Base-by-base conservation (phyloP, 1,139 yeast species). In the Pichia sp. region DNA sequence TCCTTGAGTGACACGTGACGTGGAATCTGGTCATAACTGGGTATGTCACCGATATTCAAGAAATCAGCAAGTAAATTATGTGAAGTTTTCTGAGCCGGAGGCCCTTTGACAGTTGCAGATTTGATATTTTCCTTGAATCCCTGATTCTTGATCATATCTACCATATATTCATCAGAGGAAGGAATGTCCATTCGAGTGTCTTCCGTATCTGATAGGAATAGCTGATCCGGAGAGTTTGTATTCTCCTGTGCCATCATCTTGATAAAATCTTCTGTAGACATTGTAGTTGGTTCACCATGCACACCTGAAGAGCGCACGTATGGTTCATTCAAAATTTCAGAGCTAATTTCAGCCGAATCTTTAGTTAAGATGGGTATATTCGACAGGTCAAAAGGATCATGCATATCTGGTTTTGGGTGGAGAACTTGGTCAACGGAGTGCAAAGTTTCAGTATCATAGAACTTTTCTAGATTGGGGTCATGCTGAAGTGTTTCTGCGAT, bases 391-490 rank as follows among this genome's bases (percentile, higher is more conserved):
- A 34, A 45, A 6, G 47, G 45, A 28, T 46, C 52, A 10, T 30
- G 7, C 6, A n/a, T 17, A 9, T 32, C 24, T 6, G 10, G 9
- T 12, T 6, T 14, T n/a, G 28, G 28, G 15, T 23, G 18, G 6
- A 13, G 6, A 7, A 30, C 14, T 4, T 33, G 28, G 9, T 40
- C 29, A 2, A 39, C 36, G 11, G 26, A 23, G 3, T 23, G 16
- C 4, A 39, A 19, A 1, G 39, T 35, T 2, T 39, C 29, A 2
- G 19, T 21, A 32, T 42, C 51, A 32, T 46, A 52, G 30, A 55
- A 56, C 1, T 52, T 53, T 26, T 42, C 54, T 14, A 56, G 35
- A 30, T 51, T 55, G 0, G 59, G 59, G 33, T 50, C 57, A 29
- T 47, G 41, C 17, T 54, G 48, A 8, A 53, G 30, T 1, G 52